A percentile compares a stretch with the other conserved stretches of the same genome.
Evolutionary conservation across 2,329 filamentous ascomycete species (phyloP).

Genomic region (Waltergamsia citrina): DNA sequence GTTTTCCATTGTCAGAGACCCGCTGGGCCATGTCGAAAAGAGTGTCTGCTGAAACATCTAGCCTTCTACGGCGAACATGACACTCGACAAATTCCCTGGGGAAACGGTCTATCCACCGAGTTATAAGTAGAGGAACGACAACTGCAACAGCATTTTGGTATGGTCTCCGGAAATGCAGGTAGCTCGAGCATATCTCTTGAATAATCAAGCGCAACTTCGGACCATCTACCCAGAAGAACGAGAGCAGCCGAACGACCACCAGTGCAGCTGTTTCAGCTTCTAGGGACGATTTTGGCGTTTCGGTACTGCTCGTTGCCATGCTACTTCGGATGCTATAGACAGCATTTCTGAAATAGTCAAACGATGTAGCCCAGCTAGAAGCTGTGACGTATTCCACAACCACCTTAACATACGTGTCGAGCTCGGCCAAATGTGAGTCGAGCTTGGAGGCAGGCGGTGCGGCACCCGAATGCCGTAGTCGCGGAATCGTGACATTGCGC

Average conservation of each 20-base stretch:
- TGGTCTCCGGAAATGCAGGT: conserved; percentile 54
- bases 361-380: conserved; percentile 50
- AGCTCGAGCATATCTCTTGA: conserved; percentile 57
- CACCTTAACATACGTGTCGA: conserved; percentile 45
- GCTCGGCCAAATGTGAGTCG: conserved; percentile 22
- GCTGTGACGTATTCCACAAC: conserved; percentile 57
- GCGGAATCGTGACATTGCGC: conserved; percentile 24
- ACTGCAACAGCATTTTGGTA: conserved; percentile 56
- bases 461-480: conserved; percentile 11
- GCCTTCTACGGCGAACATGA: conserved; percentile 48
- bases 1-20: conserved; percentile 46
- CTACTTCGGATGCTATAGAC: conserved; percentile 40
- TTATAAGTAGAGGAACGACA: conserved; percentile 52
- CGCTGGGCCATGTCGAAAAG: conserved; percentile 61
- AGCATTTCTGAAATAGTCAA: conserved; percentile 46
- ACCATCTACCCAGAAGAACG: conserved; percentile 56
- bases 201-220: conserved; percentile 52
- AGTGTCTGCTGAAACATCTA: conserved; percentile 58
- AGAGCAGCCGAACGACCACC: conserved; percentile 47
- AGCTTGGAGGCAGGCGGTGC: conserved; percentile 11
- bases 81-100: conserved; percentile 56
- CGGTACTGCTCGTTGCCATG: conserved; percentile 25
- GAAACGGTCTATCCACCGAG: conserved; percentile 55
- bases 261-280: conserved; percentile 45
- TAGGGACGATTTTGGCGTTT: conserved; percentile 21